Percentiles rank a stretch among this genome's conserved stretches.
Evolutionary conservation across 169 alveolate species (phyloP).

Genomic region (Cryptosporidium ubiquitum): DNA sequence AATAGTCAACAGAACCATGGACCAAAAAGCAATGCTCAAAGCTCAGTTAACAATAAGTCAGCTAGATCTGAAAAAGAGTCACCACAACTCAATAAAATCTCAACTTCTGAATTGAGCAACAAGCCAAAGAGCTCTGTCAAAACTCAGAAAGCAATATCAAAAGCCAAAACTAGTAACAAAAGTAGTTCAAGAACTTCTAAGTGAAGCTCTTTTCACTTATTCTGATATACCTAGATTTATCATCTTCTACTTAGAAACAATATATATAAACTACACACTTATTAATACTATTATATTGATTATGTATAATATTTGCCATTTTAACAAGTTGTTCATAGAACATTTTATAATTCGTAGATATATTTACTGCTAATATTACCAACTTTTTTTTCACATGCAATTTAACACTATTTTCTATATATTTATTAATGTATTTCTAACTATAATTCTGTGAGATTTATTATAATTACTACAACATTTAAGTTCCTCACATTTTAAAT

Average conservation of each 20-base stretch:
- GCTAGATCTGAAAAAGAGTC: constrained; percentile 5
- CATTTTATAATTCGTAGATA: neutral
- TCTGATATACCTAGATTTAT: neutral
- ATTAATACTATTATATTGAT: too few species aligned
- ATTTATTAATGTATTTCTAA: too few species aligned
- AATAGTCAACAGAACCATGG: neutral
- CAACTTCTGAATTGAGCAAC: neutral
- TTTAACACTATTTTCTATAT: neutral
- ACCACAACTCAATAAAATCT: neutral
- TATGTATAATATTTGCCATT: too few species aligned
- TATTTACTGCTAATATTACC: too few species aligned
- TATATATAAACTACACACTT: neutral
- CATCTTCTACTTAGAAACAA: too few species aligned
- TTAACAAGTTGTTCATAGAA: neutral
- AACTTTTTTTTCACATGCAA: neutral
- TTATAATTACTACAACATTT: neutral
- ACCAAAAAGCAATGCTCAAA: neutral
- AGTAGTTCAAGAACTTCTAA: constrained; percentile 6
- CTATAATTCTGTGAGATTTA: neutral
- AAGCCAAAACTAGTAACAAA: neutral
- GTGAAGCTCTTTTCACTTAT: neutral
- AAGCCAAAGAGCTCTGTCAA: neutral
- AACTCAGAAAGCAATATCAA: constrained; percentile 16
- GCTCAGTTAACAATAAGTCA: neutral
- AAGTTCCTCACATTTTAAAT: too few species aligned